phyloP scores from a whole-genome alignment of 2,329 filamentous ascomycete species.

The Fusarium fujikuroi region DNA sequence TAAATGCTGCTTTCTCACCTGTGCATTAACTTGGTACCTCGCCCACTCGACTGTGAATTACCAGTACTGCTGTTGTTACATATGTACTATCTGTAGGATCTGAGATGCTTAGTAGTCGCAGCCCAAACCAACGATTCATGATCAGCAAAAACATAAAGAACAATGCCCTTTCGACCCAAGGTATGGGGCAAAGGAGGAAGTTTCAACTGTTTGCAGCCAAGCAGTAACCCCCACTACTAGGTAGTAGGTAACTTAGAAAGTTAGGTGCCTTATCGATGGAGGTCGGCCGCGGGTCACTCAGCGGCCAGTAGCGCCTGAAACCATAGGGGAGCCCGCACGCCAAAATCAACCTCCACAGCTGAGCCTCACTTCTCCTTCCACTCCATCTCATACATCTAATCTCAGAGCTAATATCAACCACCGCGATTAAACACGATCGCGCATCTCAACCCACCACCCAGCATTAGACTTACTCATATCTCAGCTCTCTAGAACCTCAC shows the following conservation, averaged over 20 bases:
- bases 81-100: background rate
- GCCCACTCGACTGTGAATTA: background rate
- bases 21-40: background rate
- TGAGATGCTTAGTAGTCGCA: background rate
- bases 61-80: background rate
- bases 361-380: conserved; percentile 29
- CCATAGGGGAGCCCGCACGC: conserved; percentile 19
- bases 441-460: conserved; percentile 13
- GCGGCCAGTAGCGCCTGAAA: conserved; percentile 35
- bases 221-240: background rate
- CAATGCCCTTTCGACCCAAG: background rate
- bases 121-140: background rate
- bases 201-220: background rate
- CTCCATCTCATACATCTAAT: conserved; percentile 33
- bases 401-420: conserved; percentile 25
- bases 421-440: conserved; percentile 7
- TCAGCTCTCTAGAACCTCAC: background rate
- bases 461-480: background rate
- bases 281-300: conserved; percentile 10
- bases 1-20: background rate
- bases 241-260: background rate
- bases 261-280: background rate
- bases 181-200: background rate
- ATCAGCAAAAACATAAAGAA: background rate
- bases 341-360: conserved; percentile 35